A percentile compares a stretch with the other conserved stretches of the same genome.
phyloP scores from a whole-genome alignment of 2,329 filamentous ascomycete species.

The Penicillium sp. region DNA sequence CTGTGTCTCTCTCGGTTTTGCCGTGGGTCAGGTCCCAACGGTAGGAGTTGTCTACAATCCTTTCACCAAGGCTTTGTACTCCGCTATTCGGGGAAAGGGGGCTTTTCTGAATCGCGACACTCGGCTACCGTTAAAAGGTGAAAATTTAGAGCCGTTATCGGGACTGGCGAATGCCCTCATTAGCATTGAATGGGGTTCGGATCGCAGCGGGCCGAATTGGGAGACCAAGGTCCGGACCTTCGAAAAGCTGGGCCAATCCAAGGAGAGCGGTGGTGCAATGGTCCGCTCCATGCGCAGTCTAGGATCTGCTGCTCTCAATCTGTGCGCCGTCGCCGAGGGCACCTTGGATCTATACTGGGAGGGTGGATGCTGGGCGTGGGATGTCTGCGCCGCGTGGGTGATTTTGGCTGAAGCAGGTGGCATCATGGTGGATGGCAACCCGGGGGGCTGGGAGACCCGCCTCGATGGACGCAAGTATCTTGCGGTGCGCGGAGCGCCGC shows the following conservation, averaged over 20 bases:
- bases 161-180: slow-evolving; percentile 54
- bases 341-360: slow-evolving; percentile 63
- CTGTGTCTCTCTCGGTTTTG: slow-evolving; percentile 58
- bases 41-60: slow-evolving; percentile 63
- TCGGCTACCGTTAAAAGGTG: slow-evolving; percentile 48
- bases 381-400: slow-evolving; percentile 63
- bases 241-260: slow-evolving; percentile 45
- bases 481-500: slow-evolving; percentile 37
- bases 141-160: slow-evolving; percentile 45
- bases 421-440: slow-evolving; percentile 57
- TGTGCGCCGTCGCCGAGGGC: slow-evolving; percentile 59
- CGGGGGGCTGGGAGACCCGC: slow-evolving; percentile 54
- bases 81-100: slow-evolving; percentile 55
- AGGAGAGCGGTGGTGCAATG: slow-evolving; percentile 59
- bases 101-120: slow-evolving; percentile 46
- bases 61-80: slow-evolving; percentile 55
- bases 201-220: slow-evolving; percentile 57
- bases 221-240: slow-evolving; percentile 57
- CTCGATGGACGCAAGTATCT: slow-evolving; percentile 58
- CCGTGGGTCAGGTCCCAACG: slow-evolving; percentile 49
- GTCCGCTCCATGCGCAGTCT: slow-evolving; percentile 58
- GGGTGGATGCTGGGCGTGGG: slow-evolving; percentile 64
- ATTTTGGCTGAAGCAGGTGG: slow-evolving; percentile 61
- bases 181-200: slow-evolving; percentile 61
- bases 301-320: slow-evolving; percentile 60